Evolutionary conservation across 768 basidiomycete species (phyloP), one percentile per base, ranked within the genome.

Genomic region (Amanita inopinata): DNA sequence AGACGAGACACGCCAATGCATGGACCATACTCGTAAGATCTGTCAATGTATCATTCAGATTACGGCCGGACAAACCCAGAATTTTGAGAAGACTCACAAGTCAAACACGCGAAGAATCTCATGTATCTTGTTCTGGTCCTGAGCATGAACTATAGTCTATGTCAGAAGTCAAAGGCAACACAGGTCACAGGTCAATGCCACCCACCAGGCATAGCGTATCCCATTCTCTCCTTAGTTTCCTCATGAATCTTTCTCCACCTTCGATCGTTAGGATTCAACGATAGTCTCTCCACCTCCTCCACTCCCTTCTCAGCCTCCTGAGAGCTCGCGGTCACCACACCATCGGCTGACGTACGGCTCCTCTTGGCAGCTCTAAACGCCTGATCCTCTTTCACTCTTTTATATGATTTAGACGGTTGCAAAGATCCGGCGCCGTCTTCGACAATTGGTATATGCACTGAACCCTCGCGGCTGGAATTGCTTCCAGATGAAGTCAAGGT

Each of bases 51-150:
- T 43, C 33, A 44, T 55, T 35, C 49, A 34, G 15, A 43, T 33
- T 14, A 24, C 7, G 27, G 7, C 32, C 28, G 15, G 24, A 17
- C 36, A 4, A 37, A 19, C 33, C 19, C 43, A 27, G n/a, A n/a
- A 14, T 31, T 4, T 19, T 18, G 14, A 17, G 44, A 17, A n/a
- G 32, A 37, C 30, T 46, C 53, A 83, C 80, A 84, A 61, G 55
- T 90, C 89, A 51, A 89, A 89, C n/a, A 78, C 71, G 9, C 81
- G 75, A 18, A 90, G 72, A 37, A 88, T 83, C 33, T 83, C 71
- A 46, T 85, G 71, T 3, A 88, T 67, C 49, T 65, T 75, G 32
- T 70, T 76, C 52, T 83, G 70, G 2, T 65, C 67, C 48, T 80
- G 64, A 0, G 61, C 67, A 56, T 90, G 85, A 24, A 88, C 87